Conservation (phyloP, 1,139 yeast species). For the Sugiyamaella grinbergsii region DNA sequence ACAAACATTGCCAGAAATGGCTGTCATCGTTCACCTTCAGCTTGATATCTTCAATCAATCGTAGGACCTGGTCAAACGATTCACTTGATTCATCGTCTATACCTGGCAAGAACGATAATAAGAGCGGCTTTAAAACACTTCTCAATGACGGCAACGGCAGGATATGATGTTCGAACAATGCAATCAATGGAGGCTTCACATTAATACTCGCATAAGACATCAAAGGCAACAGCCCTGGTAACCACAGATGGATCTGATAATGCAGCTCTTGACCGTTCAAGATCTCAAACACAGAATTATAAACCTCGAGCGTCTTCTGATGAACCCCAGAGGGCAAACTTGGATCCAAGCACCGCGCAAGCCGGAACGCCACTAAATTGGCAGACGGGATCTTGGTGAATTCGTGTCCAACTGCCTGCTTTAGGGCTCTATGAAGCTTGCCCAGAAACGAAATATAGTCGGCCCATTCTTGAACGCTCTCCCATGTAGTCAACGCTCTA, state of each 20-base stretch:
- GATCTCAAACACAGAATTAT: slow-evolving; percentile 65
- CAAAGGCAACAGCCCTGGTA: slow-evolving; percentile 85
- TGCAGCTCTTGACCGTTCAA: slow-evolving; percentile 40
- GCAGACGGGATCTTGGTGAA: slow-evolving; percentile 50
- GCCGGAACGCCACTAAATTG: slow-evolving; percentile 43
- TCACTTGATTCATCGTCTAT: slow-evolving; percentile 92
- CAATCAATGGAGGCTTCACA: slow-evolving; percentile 74
- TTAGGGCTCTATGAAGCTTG: slow-evolving; percentile 70
- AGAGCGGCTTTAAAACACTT: slow-evolving; percentile 63
- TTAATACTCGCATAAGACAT: slow-evolving; percentile 86
- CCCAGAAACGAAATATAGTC: slow-evolving; percentile 90
- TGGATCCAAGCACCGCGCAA: slow-evolving; percentile 69
- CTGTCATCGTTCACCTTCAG: slow-evolving; percentile 63
- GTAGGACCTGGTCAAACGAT: slow-evolving; percentile 62
- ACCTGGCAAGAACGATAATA: slow-evolving; percentile 79
- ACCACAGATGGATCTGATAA: slow-evolving; percentile 58
- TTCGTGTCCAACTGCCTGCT: slow-evolving; percentile 32
- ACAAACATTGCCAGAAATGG: slow-evolving; percentile 84
- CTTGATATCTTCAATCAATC: slow-evolving; percentile 62
- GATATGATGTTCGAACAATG: slow-evolving; percentile 58
- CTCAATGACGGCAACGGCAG: slow-evolving; percentile 55
- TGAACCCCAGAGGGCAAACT: slow-evolving; percentile 93
- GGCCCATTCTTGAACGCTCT: slow-evolving; percentile 96
- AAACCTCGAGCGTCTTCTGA: slow-evolving; percentile 78
- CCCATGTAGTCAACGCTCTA: slow-evolving; percentile 76